Evolutionary conservation across 2,329 filamentous ascomycete genomes (phyloP), one percentile per base, ranked within the genome.

Genomic region (Colletotrichum viniferum): DNA sequence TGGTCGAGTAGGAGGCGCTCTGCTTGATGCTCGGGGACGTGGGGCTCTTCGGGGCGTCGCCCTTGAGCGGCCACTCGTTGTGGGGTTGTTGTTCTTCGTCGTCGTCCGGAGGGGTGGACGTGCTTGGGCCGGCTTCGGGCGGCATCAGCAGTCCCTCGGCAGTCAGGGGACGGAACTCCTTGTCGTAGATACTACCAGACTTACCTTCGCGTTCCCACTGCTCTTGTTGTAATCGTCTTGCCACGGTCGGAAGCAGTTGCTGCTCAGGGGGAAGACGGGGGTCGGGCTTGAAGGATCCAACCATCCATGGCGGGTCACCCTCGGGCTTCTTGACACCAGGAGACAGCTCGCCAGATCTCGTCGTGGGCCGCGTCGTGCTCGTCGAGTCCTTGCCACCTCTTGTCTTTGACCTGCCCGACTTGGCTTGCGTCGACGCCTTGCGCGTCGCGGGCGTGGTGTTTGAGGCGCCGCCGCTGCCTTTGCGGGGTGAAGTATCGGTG

Each of bases 221-320:
- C 84, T 98, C 96, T 86, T 98, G 96, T 83, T 97, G 95, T 84
- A 98, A 90, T 71, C 95, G 91, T 80, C 94, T 95, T 14, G 97
- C 97, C 77, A 98, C 96, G 0, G 97, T 98, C 1, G 97, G 97
- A 13, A 99, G 91, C 69, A 99, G 92, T 82, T 99, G 97, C 84
- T 99, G 95, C 77, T 99, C 97, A 0, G 96, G 97, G 7, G 97
- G 97, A 38, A 99, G 88, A 76, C 96, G 93, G 34, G 97, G 97
- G 82, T 99, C 97, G 1, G 97, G 97, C 81, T 97, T 98, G 85
- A 98, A 99, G 85, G 98, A 95, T 26, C 94, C 95, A 61, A 97
- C 91, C 85, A 98, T 91, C 97, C 97, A 99, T 67, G 97, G 97
- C 12, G 97, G 96, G 69, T 98, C 96, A 24, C 97, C 97, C 87